phyloP scores from a whole-genome alignment of 345 rosid species.

The Brassica rapa region DNA sequence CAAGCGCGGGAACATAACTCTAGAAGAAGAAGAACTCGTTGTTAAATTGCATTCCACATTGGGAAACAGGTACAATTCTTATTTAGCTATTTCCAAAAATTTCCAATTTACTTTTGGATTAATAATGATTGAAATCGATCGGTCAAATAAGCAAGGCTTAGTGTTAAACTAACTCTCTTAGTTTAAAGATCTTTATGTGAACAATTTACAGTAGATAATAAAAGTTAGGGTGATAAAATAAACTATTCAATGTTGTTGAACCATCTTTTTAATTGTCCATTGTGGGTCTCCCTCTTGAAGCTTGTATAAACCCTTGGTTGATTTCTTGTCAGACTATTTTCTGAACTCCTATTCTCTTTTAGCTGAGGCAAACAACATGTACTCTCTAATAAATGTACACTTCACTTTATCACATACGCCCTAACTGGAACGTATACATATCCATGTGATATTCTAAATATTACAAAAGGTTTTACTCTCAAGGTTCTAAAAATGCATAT shows the following conservation, averaged over 20 bases:
- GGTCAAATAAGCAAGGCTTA: neutral
- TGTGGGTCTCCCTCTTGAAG: neutral
- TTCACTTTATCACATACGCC: neutral
- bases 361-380: conserved; percentile 21
- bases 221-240: neutral
- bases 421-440: neutral
- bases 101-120: neutral
- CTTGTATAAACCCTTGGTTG: neutral
- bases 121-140: neutral
- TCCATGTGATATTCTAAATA: neutral
- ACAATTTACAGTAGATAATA: neutral
- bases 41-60: conserved; percentile 62
- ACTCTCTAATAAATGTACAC: neutral
- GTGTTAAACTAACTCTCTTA: neutral
- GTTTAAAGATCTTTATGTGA: neutral
- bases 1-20: conserved; percentile 74
- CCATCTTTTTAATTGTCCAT: too few relatives aligned
- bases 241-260: neutral
- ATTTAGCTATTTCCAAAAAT: neutral
- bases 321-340: neutral
- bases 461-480: too few relatives aligned
- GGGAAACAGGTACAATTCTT: conserved; percentile 66
- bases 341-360: neutral
- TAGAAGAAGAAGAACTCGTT: conserved; percentile 64
- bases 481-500: too few relatives aligned